Conservation (phyloP, 1,139 yeast genomes). For the Candida mesenterica region DNA sequence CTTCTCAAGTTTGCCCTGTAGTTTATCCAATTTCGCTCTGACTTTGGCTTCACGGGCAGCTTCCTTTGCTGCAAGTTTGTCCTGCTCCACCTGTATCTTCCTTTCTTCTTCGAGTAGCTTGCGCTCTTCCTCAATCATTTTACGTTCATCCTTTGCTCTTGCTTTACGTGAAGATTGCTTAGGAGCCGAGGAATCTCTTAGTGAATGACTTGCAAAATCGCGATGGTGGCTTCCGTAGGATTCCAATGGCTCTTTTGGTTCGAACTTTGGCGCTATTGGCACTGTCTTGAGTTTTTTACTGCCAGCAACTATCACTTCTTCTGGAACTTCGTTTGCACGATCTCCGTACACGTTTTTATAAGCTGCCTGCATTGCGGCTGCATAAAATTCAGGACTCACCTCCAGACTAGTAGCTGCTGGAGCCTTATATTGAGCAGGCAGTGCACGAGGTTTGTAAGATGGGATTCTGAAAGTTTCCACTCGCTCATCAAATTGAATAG, state of each 20-base stretch:
- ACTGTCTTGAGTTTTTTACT: not conserved
- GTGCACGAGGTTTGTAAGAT: constrained; percentile 2
- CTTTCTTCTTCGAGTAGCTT: constrained; percentile 6
- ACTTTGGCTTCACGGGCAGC: constrained; percentile 12
- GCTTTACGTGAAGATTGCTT: constrained; percentile 26
- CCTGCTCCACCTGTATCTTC: constrained; percentile 30
- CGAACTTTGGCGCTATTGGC: constrained; percentile 6
- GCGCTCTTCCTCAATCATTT: constrained; percentile 8
- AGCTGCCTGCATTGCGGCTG: constrained; percentile 43
- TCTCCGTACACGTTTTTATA: constrained; percentile 39
- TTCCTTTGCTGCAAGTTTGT: constrained; percentile 14
- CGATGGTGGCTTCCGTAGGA: constrained; percentile 39
- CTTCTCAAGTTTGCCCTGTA: constrained; percentile 3
- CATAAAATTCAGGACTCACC: constrained; percentile 23
- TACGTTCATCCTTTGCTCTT: constrained; percentile 35
- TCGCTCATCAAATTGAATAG: constrained; percentile 40
- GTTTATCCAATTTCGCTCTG: constrained; percentile 5
- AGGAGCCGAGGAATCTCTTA: constrained; percentile 20
- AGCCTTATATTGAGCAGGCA: not conserved
- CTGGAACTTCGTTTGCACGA: not conserved
- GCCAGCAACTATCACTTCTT: not conserved
- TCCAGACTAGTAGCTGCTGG: constrained; percentile 4
- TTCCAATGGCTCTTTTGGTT: constrained; percentile 14
- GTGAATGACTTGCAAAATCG: constrained; percentile 38
- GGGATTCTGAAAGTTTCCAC: constrained; percentile 40